Evolutionary conservation across 257 asterid genomes (phyloP).

Genomic region (Nicotiana tabacum): DNA sequence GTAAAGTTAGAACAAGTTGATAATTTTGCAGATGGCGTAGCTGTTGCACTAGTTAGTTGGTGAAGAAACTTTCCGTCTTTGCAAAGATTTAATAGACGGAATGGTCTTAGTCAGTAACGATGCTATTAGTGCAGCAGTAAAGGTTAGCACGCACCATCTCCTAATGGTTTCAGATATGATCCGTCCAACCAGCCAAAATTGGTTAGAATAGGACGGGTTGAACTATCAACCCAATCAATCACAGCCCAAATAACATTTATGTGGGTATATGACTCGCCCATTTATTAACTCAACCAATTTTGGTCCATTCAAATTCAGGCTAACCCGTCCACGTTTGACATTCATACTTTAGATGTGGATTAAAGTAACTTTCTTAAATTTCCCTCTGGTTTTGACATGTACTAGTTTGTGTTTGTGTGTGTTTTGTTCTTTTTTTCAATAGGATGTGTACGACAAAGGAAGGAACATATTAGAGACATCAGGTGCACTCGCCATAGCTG

Average conservation of each 20-base stretch:
- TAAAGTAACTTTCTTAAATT: too few relatives aligned
- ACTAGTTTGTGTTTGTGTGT: too few relatives aligned
- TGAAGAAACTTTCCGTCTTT: slow-evolving; percentile 63
- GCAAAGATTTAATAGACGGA: slow-evolving; percentile 75
- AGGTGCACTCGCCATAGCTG: slow-evolving; percentile 92
- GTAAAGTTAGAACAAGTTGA: slow-evolving; percentile 73
- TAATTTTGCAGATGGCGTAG: slow-evolving; percentile 98
- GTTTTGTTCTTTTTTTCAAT: background rate
- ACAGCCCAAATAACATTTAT: too few relatives aligned
- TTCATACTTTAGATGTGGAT: too few relatives aligned
- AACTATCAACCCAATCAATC: background rate
- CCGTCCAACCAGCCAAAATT: background rate
- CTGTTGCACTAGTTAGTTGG: slow-evolving; percentile 85
- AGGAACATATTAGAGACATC: slow-evolving; percentile 91
- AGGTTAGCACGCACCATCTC: slow-evolving; percentile 38
- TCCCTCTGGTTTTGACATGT: too few relatives aligned
- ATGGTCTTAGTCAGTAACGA: slow-evolving; percentile 72
- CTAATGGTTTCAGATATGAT: too few relatives aligned
- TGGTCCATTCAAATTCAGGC: too few relatives aligned
- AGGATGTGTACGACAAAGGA: slow-evolving; percentile 94
- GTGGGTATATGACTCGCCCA: too few relatives aligned
- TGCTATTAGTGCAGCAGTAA: slow-evolving; percentile 82
- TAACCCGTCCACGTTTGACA: too few relatives aligned
- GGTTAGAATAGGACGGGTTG: background rate
- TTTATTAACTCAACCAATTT: too few relatives aligned